Evolutionary conservation across 257 asterid genomes (phyloP), one percentile per base, ranked within the genome.

Genomic region (Dorcoceras hygrometricum): DNA sequence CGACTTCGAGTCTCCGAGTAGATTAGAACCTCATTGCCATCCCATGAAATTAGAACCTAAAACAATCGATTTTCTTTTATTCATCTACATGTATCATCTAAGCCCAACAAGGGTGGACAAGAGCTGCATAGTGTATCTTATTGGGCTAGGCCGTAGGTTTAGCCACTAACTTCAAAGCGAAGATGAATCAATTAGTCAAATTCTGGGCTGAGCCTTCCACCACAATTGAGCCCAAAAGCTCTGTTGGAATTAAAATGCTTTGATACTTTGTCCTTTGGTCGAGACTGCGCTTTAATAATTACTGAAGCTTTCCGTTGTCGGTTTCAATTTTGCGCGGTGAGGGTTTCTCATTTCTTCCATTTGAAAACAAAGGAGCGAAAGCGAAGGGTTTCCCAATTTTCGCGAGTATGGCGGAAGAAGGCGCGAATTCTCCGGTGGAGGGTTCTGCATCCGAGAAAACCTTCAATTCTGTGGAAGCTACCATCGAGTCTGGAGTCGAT

Each of bases 401-500:
- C 59, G n/a, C 57, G 53, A 25, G 59, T 69, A 90, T 94, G 97
- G 97, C 84, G 12, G 96, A 81, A 34, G 84, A 77, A 51, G 73
- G 66, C 48, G 75, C 83, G 23, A 74, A 63, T 63, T 68, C 87
- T 2, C 75, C 63, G 53, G 79, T 39, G 34, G 75, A 67, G 57
- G 81, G 53, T 34, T 57, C 84, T 22, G 20, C 51, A 27, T 67
- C 68, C 23, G 78, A 71, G 27, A 80, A 57, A 46, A 83, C 70
- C 74, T 86, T 77, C 65, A 82, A 86, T 63, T 85, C 99, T 1
- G 89, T 79, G 3, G 86, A 87, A 61, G 96, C 89, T 1, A 75
- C 80, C 2, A 80, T 82, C 55, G 81, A 77, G 66, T 73, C 89
- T 22, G 72, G 58, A 65, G 73, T 62, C 53, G 85, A 72, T 27